A percentile compares a stretch with the other conserved stretches of the same genome.
These are phyloP conservation scores for Breviolum minutum DNA, from an alignment of 73 alveolate species.

Conservation along the genomic window DNA sequence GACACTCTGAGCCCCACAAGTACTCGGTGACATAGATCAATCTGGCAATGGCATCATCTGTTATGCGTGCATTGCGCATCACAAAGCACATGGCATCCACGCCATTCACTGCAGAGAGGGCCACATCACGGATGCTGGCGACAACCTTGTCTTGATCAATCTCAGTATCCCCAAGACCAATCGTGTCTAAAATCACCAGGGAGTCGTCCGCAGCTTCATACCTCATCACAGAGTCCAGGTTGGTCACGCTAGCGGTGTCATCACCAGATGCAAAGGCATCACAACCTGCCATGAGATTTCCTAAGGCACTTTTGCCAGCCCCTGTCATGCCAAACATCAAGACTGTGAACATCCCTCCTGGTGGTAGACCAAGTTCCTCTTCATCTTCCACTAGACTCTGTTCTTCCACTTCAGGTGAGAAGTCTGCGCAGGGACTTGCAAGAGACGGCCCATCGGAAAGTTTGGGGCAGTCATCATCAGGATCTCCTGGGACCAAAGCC, in stretches of 20 bases:
- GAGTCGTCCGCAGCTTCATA: slow-evolving; percentile 63
- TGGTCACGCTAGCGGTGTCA: slow-evolving; percentile 80
- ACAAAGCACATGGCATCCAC: slow-evolving; percentile 93
- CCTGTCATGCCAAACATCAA: slow-evolving; percentile 93
- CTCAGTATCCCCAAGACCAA: slow-evolving; percentile 92
- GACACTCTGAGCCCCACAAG: slow-evolving; percentile 80
- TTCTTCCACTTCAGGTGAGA: neutral
- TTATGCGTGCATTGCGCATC: slow-evolving; percentile 89
- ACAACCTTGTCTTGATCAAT: slow-evolving; percentile 93
- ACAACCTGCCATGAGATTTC: slow-evolving; percentile 78
- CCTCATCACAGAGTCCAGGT: slow-evolving; percentile 67
- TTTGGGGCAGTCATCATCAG: slow-evolving; percentile 31
- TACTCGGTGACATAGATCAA: slow-evolving; percentile 83
- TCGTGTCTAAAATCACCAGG: slow-evolving; percentile 51
- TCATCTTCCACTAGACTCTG: slow-evolving; percentile 4
- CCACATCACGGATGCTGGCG: slow-evolving; percentile 82
- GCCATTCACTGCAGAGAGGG: slow-evolving; percentile 83
- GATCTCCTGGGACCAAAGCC: slow-evolving; percentile 37
- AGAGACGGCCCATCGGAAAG: slow-evolving; percentile 61
- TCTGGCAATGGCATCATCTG: slow-evolving; percentile 92
- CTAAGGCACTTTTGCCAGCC: slow-evolving; percentile 86
- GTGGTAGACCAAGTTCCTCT: neutral
- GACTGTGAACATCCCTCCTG: slow-evolving; percentile 76
- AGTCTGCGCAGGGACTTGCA: slow-evolving; percentile 1
- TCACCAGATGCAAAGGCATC: slow-evolving; percentile 92